Base-by-base conservation (phyloP, 805 yeast species). In the Metschnikowia cerradonensis region DNA sequence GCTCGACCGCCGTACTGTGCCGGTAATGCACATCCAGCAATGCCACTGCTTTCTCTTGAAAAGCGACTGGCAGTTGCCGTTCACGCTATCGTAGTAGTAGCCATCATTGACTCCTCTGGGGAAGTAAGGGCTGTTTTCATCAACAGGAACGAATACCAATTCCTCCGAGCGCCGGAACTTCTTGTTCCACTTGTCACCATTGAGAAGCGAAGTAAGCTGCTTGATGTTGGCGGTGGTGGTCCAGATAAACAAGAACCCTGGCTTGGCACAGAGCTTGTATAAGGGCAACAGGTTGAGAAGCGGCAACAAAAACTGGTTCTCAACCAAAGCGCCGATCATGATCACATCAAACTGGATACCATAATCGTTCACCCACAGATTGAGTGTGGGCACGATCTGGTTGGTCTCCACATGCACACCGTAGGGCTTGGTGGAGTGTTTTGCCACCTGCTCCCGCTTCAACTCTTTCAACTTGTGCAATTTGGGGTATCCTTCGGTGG, bases 1-100 rank as follows among this genome's bases (percentile, higher is more conserved):
- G 0, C 84, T 82, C 2, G 95, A 81, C 60, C 97, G 78, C 62
- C 96, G 76, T 6, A 91, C 92, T 0, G 97, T 91, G 2, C 97
- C 97, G 2, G 96, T 91, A 48, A 91, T 87, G 59, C 97, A 92
- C 97, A 91, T 90, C 88, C 96, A 87, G 61, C 97, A 91, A 68
- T 92, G 97, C 96, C 97, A 91, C 68, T 87, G 94, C 67, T 87
- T 83, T 52, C 84, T 81, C 52, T 81, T 83, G 49, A 88, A 75
- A 23, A 88, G 63, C 2, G 68, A 61, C 47, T 58, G 50, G 22
- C 57, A 56, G 30, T 56, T 52, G 35, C 67, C 62, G 22, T 44
- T 45, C 14, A 42, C 44, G 10, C 41, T 41, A 22, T 52, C 54
- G 15, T 41, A 37, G 31, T 56, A 58, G 19, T 59, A 56, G 7